These are phyloP conservation scores for Helminthosporium solani DNA, from an alignment of 2,329 filamentous ascomycete genomes.

Conservation along the genomic window DNA sequence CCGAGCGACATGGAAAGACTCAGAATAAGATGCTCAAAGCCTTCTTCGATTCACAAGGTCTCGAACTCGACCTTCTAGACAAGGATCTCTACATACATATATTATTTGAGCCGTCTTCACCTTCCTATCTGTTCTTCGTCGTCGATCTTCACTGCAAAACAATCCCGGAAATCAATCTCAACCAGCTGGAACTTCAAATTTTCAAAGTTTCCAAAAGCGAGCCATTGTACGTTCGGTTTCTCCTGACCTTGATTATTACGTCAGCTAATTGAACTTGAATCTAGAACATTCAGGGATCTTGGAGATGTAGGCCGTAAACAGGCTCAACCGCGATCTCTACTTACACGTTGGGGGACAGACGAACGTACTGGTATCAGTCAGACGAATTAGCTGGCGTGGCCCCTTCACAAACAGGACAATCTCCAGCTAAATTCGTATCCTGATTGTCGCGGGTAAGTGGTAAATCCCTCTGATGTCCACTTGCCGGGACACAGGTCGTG, in stretches of 20 bases:
- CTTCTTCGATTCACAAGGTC: conserved; percentile 16
- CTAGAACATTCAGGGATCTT: conserved; percentile 19
- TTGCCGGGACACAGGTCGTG: too few relatives aligned
- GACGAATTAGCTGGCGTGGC: conserved; percentile 17
- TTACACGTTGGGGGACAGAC: conserved; percentile 13
- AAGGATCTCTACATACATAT: conserved; percentile 15
- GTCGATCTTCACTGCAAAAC: conserved; percentile 15
- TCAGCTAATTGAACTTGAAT: conserved; percentile 11
- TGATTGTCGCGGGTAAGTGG: too few relatives aligned
- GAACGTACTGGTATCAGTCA: conserved; percentile 11
- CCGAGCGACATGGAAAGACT: conserved; percentile 8
- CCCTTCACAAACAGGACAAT: conserved; percentile 14
- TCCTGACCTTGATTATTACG: conserved; percentile 5
- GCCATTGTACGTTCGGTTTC: conserved; percentile 15
- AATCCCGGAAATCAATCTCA: conserved; percentile 14
- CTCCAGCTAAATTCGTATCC: too few relatives aligned
- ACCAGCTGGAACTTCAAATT: conserved; percentile 16
- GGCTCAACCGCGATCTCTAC: conserved; percentile 16
- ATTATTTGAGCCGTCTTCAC: conserved; percentile 16
- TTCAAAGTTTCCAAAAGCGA: conserved; percentile 16
- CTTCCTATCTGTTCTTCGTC: conserved; percentile 12
- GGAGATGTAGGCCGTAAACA: conserved; percentile 14
- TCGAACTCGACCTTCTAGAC: conserved; percentile 6
- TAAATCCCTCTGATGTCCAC: too few relatives aligned
- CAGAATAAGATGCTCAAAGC: conserved; percentile 13